Base-by-base conservation (phyloP, 1,284 basidiomycete genomes). In the Phlebopus sp. region DNA sequence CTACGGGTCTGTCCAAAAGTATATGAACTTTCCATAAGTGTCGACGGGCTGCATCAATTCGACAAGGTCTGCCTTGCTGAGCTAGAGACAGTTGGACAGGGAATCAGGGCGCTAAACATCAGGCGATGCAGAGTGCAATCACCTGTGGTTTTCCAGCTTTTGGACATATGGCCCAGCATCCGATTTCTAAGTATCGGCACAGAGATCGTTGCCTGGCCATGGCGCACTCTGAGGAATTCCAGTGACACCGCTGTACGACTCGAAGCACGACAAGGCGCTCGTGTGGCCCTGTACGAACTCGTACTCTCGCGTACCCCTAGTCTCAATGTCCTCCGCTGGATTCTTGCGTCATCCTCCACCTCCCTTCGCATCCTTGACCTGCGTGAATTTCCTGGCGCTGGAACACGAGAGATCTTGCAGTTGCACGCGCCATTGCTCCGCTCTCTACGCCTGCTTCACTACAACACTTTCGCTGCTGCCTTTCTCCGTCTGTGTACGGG, bases 81-180 rank as follows among this genome's bases (percentile, higher is more conserved):
- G 18, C 53, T 70, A 47, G 52, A 63, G 29, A 49, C 58, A n/a
- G 47, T 41, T 15, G 57, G 51, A 17, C 52, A 56, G 37, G 42
- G 46, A 23, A 58, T 76, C 25, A 68, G 69, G n/a, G 66, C 75
- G 2, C 56, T 78, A 35, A 60, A 57, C 36, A 49, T 77, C n/a
- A 50, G 62, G 13, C 44, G 56, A 1, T 72, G 65, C 45, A 71
- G 73, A 32, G 60, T 72, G 1, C 74, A 75, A 55, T 76, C 74
- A 4, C 74, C 71, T 7, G 60, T 75, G 15, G 49, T 76, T 5
- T 77, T 71, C 48, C 70, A 77, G 43, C 60, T 78, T 0, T 59
- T 78, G 10, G 58, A 58, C 1, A 57, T 73, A 32, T 73, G 73
- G 62, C 66, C 70, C 0, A 61, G 56, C 19, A 51, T 76, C 45